Evolutionary conservation across 139 green algal species (phyloP), one percentile per base, ranked within the genome.

Genomic region (Desmodesmus armatus): DNA sequence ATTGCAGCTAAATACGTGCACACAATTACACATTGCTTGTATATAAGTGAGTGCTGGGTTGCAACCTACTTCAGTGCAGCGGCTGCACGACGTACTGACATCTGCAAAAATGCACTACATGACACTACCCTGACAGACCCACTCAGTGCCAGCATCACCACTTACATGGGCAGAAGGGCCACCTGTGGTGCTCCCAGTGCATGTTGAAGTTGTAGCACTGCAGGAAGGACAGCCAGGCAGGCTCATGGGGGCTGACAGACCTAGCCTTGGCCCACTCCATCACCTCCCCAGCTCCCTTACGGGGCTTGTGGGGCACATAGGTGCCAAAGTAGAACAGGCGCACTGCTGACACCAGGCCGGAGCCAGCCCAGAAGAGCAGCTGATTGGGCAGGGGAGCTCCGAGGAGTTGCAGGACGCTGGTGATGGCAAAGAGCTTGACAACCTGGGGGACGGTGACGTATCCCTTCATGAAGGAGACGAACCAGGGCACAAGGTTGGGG

Each of bases 311-410:
- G 3, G 82, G 82, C 53, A 77, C 29, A 31, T 76, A 87, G 2
- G 82, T 87, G 21, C 82, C 82, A 41, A 82, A 87, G 70, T 87
- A 87, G 62, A 87, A 87, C 39, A 87, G 82, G 39, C 82, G 82
- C 39, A 87, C 70, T 21, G 80, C 66, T 43, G 47, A 43, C 76
- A 82, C 31, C 2, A 82, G 47, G 49, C 74, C 74, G 3, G 74
- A 27, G n/a, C 60, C 78, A 44, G 62, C 43, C 78, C 78, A 84
- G 33, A 84, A 84, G 4, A 84, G 78, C 41, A 84, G 41, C 62
- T 77, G 27, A 35, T 84, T 77, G 4, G 13, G 62, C 15, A 84
- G 39, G 4, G 78, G 62, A 1, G 41, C 78, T 29, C 78, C 78
- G 53, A 47, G 35, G 19, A 33, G 51, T 2, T 2, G 2, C 3